Percentiles rank a stretch among this genome's conserved stretches.
These are phyloP conservation scores for Ophiocordyceps camponoti-saundersi DNA, from an alignment of 2,329 filamentous ascomycete genomes.

Conservation along the genomic window DNA sequence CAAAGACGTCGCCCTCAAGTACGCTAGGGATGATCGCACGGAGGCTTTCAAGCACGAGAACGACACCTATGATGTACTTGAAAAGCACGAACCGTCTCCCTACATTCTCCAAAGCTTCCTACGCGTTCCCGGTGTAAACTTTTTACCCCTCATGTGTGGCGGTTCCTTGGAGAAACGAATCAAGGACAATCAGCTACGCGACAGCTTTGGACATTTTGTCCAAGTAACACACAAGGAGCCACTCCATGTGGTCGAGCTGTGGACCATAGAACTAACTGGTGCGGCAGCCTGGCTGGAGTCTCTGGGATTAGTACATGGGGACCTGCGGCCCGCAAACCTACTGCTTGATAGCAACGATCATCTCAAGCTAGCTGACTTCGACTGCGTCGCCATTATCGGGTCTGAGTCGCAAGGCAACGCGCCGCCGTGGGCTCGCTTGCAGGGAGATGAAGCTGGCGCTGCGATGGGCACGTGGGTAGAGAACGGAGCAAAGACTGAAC, in stretches of 20 bases:
- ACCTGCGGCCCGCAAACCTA: slow-evolving; percentile 3
- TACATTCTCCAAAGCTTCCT: slow-evolving; percentile 1
- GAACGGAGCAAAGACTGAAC: not conserved
- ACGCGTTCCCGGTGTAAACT: not conserved
- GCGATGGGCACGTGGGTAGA: not conserved
- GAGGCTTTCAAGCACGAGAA: too few relatives aligned
- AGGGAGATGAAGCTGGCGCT: not conserved
- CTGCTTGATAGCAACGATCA: slow-evolving; percentile 3
- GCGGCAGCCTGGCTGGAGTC: slow-evolving; percentile 4
- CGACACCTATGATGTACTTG: not conserved
- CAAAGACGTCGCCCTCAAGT: too few relatives aligned
- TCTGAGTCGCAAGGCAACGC: not conserved
- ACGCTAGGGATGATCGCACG: too few relatives aligned
- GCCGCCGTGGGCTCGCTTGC: slow-evolving; percentile 2
- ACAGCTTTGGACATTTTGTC: not conserved
- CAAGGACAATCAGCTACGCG: not conserved
- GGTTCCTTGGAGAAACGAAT: not conserved
- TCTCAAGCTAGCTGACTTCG: slow-evolving; percentile 4
- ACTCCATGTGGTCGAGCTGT: slow-evolving; percentile 1
- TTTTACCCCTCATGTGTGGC: not conserved
- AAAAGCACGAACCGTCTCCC: not conserved
- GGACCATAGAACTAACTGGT: slow-evolving; percentile 2
- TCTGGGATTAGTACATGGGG: slow-evolving; percentile 2
- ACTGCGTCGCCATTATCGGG: slow-evolving; percentile 1
- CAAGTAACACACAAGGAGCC: not conserved